A percentile compares a stretch with the other conserved stretches of the same genome.
These are phyloP conservation scores for Daldinia decipiens DNA, from an alignment of 495 filamentous ascomycete genomes.

Conservation along the genomic window DNA sequence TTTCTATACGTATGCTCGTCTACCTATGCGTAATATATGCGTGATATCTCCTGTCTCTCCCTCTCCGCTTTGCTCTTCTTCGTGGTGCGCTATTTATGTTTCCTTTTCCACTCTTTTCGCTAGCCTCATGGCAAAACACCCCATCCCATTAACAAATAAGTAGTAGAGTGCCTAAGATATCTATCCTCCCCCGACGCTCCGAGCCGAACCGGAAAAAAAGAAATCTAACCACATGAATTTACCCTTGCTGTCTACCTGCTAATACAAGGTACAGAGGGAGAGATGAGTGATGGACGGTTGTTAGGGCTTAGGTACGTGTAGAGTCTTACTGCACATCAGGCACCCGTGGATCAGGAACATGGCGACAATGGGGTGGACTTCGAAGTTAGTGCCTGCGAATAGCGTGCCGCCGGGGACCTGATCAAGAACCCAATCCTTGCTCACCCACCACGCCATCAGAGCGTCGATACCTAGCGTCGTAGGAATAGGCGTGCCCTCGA, in stretches of 20 bases:
- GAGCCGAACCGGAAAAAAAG: neutral
- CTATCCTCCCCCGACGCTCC: neutral
- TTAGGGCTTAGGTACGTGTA: conserved; percentile 96
- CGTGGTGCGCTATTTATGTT: neutral
- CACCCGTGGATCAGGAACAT: conserved; percentile 88
- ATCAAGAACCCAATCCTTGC: conserved; percentile 79
- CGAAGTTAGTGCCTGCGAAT: conserved; percentile 72
- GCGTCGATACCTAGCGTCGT: conserved; percentile 82
- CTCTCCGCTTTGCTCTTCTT: neutral
- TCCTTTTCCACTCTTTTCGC: neutral
- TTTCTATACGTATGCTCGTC: conserved; percentile 1
- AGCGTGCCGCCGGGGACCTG: conserved; percentile 75
- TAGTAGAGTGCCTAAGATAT: neutral
- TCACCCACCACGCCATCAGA: conserved; percentile 91
- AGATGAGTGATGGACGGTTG: neutral
- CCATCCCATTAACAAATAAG: neutral
- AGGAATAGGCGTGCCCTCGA: conserved; percentile 96
- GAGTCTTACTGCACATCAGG: conserved; percentile 91
- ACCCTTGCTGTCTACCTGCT: neutral
- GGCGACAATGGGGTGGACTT: conserved; percentile 86
- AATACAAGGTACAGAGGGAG: no score
- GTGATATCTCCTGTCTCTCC: neutral
- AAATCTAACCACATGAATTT: neutral
- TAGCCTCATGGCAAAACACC: neutral
- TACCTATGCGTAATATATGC: neutral